Conservation (phyloP, 169 alveolate species). For the Theileria parva region DNA sequence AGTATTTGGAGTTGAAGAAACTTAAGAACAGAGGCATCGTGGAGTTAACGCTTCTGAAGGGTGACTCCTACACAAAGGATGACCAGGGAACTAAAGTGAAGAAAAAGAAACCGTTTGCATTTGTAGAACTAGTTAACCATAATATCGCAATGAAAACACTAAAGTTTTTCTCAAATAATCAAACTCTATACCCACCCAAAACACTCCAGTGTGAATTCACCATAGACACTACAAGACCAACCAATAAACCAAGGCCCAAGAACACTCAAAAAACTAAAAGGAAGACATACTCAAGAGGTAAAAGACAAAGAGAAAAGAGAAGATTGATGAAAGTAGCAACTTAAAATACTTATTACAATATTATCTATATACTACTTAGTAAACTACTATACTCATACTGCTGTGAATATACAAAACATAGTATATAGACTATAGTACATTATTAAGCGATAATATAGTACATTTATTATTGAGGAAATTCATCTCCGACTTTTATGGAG, state of each 20-base stretch:
- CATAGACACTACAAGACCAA: slow-evolving; percentile 45
- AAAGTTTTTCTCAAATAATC: slow-evolving; percentile 45
- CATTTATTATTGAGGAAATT: slow-evolving; percentile 19
- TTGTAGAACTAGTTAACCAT: slow-evolving; percentile 50
- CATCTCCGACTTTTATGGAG: slow-evolving; percentile 35
- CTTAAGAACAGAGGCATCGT: slow-evolving; percentile 43
- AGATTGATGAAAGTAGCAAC: slow-evolving; percentile 8
- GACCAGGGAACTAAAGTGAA: slow-evolving; percentile 35
- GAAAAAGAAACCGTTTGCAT: slow-evolving; percentile 60
- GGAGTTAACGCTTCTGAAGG: slow-evolving; percentile 46
- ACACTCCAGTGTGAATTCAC: slow-evolving; percentile 59
- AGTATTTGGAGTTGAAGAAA: slow-evolving; percentile 15
- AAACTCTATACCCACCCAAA: slow-evolving; percentile 24
- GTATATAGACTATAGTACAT: not conserved
- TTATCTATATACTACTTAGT: not conserved
- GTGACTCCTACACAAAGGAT: slow-evolving; percentile 55
- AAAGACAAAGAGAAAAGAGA: slow-evolving; percentile 60
- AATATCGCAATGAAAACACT: slow-evolving; percentile 58
- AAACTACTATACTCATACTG: not conserved
- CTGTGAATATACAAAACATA: not conserved
- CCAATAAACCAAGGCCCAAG: slow-evolving; percentile 4
- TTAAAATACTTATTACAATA: not conserved
- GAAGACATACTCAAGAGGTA: slow-evolving; percentile 60
- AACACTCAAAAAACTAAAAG: slow-evolving; percentile 16
- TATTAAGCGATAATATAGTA: slow-evolving; percentile 8